Evolutionary conservation across 495 filamentous ascomycete species (phyloP).

Genomic region (Penicillium parvum): DNA sequence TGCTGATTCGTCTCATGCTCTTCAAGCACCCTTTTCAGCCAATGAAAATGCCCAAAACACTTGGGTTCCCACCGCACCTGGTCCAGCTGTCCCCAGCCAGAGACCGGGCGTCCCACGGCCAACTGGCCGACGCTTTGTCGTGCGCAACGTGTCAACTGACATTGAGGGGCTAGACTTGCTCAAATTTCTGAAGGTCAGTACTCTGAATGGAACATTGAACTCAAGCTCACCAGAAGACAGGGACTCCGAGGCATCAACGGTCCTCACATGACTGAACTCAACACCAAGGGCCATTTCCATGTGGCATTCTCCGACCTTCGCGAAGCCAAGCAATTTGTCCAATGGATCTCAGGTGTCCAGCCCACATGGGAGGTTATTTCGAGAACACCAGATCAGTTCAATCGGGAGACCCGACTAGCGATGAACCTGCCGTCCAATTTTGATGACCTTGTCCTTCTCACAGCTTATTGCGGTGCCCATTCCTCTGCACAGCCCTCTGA

Average conservation of each 20-base stretch:
- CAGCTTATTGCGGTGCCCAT: constrained; percentile 1
- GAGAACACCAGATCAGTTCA: not conserved
- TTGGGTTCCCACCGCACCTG: too few relatives aligned
- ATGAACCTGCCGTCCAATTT: not conserved
- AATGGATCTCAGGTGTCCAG: too few relatives aligned
- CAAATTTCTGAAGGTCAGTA: not conserved
- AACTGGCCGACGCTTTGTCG: constrained; percentile 1
- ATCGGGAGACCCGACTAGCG: not conserved
- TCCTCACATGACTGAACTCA: constrained; percentile 3
- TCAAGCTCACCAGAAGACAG: not conserved
- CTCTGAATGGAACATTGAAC: not conserved
- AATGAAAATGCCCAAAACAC: too few relatives aligned
- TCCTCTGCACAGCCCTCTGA: not conserved
- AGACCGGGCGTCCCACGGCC: not conserved
- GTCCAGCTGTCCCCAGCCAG: not conserved
- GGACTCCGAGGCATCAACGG: not conserved
- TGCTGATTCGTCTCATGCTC: too few relatives aligned
- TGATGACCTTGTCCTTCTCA: constrained; percentile 8
- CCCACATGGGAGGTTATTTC: constrained; percentile 5
- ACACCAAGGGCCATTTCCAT: constrained; percentile 6
- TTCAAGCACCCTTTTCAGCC: too few relatives aligned
- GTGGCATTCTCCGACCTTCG: constrained; percentile 7
- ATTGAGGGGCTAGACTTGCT: not conserved
- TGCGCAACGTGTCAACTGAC: constrained; percentile 3
- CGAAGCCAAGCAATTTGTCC: not conserved